Base-by-base conservation (phyloP, 106 monocot species). In the Dendrobium catenatum region DNA sequence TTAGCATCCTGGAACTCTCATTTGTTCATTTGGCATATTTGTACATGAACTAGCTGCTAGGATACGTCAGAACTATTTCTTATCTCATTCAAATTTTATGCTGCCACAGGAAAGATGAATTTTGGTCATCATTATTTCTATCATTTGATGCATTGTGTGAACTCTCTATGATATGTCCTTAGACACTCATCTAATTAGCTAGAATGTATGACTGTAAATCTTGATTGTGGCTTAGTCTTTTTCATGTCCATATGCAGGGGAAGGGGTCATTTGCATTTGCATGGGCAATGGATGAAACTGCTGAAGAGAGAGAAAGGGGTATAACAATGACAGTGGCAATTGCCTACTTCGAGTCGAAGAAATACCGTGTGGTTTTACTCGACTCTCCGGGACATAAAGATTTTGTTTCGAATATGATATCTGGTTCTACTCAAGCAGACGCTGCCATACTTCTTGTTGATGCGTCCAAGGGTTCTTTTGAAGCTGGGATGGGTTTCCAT, bases 241-340 rank as follows among this genome's bases (percentile, higher is more conserved):
- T 16, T 11, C 18, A 55, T 55, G 88, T 97, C 92, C 88, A 82
- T 13, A 15, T 81, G 17, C 85, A 99, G 98, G 98, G 98, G 68
- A 99, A 95, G 81, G 93, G 93, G 66, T 99, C 98, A 75, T 99
- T 99, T 91, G 85, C 98, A 70, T 95, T 87, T 95, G 98, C 98
- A 73, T 99, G 95, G 95, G 95, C 93, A 26, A 87, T 95, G 91
- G 98, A 99, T 86, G 98, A 99, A 84, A 93, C 95, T 80, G 9
- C 76, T 80, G 98, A 95, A 74, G 98, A 99, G 81, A 90, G 98
- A 79, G 95, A 95, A 73, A 93, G 98, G 77, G 98, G 98, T 74
- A 33, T 99, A 22, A 99, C 98, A 58, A 95, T 99, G 98, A 90
- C 95, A 55, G 98, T 99, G 31, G 93, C 88, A 67, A 87, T 99